Evolutionary conservation across 345 rosid species (phyloP).

Genomic region (Bretschneidera sinensis): DNA sequence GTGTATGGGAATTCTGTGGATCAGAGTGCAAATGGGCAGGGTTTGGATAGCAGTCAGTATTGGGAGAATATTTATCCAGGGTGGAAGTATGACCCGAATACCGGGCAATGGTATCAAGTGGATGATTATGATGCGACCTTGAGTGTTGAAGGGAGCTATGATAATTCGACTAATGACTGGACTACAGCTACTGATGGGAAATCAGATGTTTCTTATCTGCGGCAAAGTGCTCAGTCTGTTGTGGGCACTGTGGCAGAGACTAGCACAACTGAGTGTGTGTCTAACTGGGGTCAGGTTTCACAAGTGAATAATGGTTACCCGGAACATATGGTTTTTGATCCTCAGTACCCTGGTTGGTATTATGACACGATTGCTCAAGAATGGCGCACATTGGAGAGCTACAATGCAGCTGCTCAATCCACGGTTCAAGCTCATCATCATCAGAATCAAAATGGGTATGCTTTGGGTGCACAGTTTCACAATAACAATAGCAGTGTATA

Average conservation of each 20-base stretch:
- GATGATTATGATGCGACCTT: slow-evolving; percentile 32
- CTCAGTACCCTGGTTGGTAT: slow-evolving; percentile 96
- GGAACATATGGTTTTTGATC: slow-evolving; percentile 83
- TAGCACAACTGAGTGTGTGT: slow-evolving; percentile 49
- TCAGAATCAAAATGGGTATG: slow-evolving; percentile 55
- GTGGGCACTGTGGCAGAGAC: slow-evolving; percentile 38
- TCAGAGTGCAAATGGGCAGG: slow-evolving; percentile 42
- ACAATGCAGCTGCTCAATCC: slow-evolving; percentile 49
- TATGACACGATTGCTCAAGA: slow-evolving; percentile 63
- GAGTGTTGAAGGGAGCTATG: slow-evolving; percentile 33
- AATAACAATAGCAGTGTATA: slow-evolving; percentile 30
- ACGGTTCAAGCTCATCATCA: slow-evolving; percentile 39
- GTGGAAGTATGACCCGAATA: slow-evolving; percentile 68
- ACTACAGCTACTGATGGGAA: slow-evolving; percentile 38
- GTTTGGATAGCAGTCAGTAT: slow-evolving; percentile 42
- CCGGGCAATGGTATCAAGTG: slow-evolving; percentile 83
- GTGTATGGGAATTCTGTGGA: slow-evolving; percentile 26
- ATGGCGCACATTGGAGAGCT: slow-evolving; percentile 71
- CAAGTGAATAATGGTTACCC: slow-evolving; percentile 72
- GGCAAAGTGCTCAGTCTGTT: slow-evolving; percentile 54
- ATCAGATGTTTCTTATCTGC: slow-evolving; percentile 54
- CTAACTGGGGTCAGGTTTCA: slow-evolving; percentile 64
- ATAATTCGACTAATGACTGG: slow-evolving; percentile 36
- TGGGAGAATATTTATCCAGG: slow-evolving; percentile 94
- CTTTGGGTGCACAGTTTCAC: slow-evolving; percentile 27